These are phyloP conservation scores for Penicillium sp. DNA, from an alignment of 2,329 filamentous ascomycete species.

Conservation along the genomic window DNA sequence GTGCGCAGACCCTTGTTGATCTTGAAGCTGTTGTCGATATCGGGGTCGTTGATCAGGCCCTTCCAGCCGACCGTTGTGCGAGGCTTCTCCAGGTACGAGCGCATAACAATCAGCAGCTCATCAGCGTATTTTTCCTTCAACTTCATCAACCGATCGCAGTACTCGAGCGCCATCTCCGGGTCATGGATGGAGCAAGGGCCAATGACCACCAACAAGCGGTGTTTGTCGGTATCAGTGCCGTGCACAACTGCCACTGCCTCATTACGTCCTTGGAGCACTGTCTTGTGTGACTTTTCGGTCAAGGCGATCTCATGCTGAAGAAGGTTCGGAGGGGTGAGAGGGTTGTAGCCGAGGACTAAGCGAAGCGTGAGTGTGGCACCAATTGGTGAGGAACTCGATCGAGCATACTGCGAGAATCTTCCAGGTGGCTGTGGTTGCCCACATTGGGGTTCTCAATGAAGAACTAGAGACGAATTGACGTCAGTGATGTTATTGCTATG, in stretches of 20 bases:
- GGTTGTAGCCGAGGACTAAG: constrained; percentile 83
- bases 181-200: constrained; percentile 98
- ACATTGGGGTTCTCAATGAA: constrained; percentile 76
- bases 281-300: constrained; percentile 45
- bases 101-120: constrained; percentile 93
- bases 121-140: constrained; percentile 85
- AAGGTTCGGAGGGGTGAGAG: constrained; percentile 85
- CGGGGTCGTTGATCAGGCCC: constrained; percentile 95
- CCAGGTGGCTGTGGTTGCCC: constrained; percentile 68
- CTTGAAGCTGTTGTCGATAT: constrained; percentile 97
- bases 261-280: constrained; percentile 58
- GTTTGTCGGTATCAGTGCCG: constrained; percentile 52
- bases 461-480: constrained; percentile 52
- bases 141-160: constrained; percentile 78
- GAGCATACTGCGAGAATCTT: constrained; percentile 78
- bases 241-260: constrained; percentile 62
- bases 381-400: neutral
- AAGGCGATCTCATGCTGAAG: constrained; percentile 85
- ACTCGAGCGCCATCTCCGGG: constrained; percentile 82
- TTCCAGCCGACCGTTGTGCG: constrained; percentile 98
- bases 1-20: constrained; percentile 95
- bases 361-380: constrained; percentile 2
- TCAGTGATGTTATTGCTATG: constrained; percentile 4
- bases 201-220: constrained; percentile 72
- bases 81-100: constrained; percentile 97